phyloP scores from a whole-genome alignment of 2,329 filamentous ascomycete genomes.

The Fusarium goolgardi region DNA sequence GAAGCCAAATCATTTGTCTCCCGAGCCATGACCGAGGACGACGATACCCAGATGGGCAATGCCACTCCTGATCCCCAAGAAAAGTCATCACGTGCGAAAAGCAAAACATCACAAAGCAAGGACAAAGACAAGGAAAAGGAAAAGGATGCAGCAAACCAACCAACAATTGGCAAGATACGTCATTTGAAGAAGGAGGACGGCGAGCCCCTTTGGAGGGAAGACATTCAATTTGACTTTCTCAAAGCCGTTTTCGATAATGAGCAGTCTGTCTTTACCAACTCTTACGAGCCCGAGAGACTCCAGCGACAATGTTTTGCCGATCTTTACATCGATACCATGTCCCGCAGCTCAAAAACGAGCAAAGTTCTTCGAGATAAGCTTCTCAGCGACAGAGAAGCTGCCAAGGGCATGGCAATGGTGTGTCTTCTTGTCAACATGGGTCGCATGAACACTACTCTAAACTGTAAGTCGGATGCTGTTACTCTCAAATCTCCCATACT shows the following conservation, averaged over 20 bases:
- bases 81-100: constrained; percentile 54
- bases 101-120: constrained; percentile 51
- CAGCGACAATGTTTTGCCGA: constrained; percentile 87
- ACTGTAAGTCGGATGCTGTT: constrained; percentile 71
- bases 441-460: constrained; percentile 98
- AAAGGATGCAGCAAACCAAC: constrained; percentile 50
- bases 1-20: constrained; percentile 62
- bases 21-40: constrained; percentile 60
- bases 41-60: constrained; percentile 58
- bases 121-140: constrained; percentile 1
- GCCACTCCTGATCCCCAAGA: constrained; percentile 58
- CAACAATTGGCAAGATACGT: constrained; percentile 75
- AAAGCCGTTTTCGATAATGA: constrained; percentile 82
- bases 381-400: constrained; percentile 88
- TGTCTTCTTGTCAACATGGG: constrained; percentile 97
- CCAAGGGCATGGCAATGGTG: constrained; percentile 99
- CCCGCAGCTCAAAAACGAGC: constrained; percentile 97
- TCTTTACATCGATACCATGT: constrained; percentile 98
- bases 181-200: constrained; percentile 91
- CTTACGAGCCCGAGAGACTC: constrained; percentile 73
- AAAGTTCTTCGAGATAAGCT: constrained; percentile 98
- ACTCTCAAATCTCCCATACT: neutral
- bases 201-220: constrained; percentile 85
- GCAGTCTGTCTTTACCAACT: constrained; percentile 84
- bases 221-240: constrained; percentile 91